phyloP scores from a whole-genome alignment of 2,329 filamentous ascomycete genomes.

The Cryoendolithus antarcticus region DNA sequence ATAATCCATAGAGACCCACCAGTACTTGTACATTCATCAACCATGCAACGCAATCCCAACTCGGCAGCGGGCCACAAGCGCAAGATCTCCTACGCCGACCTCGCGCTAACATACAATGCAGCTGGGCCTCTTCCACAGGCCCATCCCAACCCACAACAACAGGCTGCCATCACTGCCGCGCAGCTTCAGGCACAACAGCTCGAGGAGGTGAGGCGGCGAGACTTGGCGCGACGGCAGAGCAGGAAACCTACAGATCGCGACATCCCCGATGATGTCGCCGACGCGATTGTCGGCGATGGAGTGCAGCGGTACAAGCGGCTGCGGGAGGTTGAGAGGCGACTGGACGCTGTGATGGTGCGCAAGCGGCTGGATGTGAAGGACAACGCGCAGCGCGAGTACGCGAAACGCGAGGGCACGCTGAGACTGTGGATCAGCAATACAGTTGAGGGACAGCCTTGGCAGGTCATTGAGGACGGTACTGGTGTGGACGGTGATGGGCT shows the following conservation, averaged over 20 bases:
- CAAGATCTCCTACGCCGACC: conserved; percentile 38
- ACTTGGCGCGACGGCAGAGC: conserved; percentile 61
- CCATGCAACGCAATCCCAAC: too few relatives aligned
- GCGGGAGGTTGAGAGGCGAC: conserved; percentile 71
- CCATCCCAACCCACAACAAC: conserved; percentile 35
- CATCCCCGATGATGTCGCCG: conserved; percentile 70
- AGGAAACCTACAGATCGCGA: conserved; percentile 91
- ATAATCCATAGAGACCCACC: too few relatives aligned
- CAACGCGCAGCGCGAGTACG: conserved; percentile 51
- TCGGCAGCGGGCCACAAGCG: conserved; percentile 10
- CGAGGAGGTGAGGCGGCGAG: conserved; percentile 31
- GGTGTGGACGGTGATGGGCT: conserved; percentile 53
- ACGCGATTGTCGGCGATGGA: conserved; percentile 69
- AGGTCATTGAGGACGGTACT: conserved; percentile 41
- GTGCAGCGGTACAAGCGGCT: conserved; percentile 72
- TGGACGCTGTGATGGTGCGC: conserved; percentile 88
- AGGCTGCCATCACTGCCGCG: conserved; percentile 31
- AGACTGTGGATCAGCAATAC: conserved; percentile 94
- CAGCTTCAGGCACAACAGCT: conserved; percentile 35
- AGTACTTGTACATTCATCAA: too few relatives aligned
- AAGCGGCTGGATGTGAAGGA: conserved; percentile 88
- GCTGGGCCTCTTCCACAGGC: conserved; percentile 30
- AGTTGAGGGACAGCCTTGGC: conserved; percentile 89
- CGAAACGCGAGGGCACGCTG: conserved; percentile 55
- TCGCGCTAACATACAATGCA: conserved; percentile 33